Conservation (phyloP, 31 red algal species). For the Odonthalia washingtoniensis region DNA sequence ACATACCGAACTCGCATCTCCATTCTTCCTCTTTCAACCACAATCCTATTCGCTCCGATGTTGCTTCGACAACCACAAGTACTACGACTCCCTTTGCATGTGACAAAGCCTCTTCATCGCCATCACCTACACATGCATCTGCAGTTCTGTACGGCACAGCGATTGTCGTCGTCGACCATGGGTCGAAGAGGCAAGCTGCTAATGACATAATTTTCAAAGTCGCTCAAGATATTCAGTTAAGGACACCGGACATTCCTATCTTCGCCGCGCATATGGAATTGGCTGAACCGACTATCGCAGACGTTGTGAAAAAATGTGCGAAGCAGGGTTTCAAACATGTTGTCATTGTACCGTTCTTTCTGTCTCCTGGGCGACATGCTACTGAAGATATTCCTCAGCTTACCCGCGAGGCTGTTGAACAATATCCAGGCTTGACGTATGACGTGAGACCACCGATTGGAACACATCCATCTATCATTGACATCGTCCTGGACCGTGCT, state of each 20-base stretch:
- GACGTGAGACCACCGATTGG: slow-evolving; percentile 71
- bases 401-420: slow-evolving; percentile 54
- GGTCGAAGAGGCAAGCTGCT: slow-evolving; percentile 77
- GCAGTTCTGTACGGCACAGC: too few species aligned
- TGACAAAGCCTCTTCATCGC: too few species aligned
- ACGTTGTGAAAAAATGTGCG: slow-evolving; percentile 73
- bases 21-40: too few species aligned
- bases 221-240: slow-evolving; percentile 42
- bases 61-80: too few species aligned
- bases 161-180: slow-evolving; percentile 90
- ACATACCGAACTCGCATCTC: too few species aligned
- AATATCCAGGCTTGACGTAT: slow-evolving; percentile 44
- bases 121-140: too few species aligned
- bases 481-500: slow-evolving; percentile 67
- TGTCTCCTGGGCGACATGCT: slow-evolving; percentile 84
- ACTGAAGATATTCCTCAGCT: slow-evolving; percentile 84
- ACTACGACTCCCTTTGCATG: too few species aligned
- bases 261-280: slow-evolving; percentile 96
- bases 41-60: too few species aligned
- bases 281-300: slow-evolving; percentile 75
- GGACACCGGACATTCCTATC: slow-evolving; percentile 49
- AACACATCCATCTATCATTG: slow-evolving; percentile 65
- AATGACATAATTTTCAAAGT: slow-evolving; percentile 73
- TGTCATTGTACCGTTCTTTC: slow-evolving; percentile 90
- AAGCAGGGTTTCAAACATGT: slow-evolving; percentile 71